Base-by-base conservation (phyloP, 495 filamentous ascomycete species). In the Friedmanniomyces endolithicus region DNA sequence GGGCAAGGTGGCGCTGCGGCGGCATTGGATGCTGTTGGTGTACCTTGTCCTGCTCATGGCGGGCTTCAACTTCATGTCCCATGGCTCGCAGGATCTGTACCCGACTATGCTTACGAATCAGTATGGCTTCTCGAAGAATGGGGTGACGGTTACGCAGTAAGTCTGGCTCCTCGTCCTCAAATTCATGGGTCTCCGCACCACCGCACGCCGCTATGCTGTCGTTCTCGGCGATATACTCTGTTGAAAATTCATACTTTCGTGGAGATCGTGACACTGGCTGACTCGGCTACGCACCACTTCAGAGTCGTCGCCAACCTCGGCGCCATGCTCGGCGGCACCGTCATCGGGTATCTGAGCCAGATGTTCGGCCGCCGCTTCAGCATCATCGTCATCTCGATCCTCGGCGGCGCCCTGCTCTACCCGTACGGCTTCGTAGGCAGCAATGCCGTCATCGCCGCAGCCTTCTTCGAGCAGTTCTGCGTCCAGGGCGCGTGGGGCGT, bases 11-110 rank as follows among this genome's bases (percentile, higher is more conserved):
- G 86, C 85, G 0, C 59, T 94, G 12, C 81, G 78, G 62, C 76
- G 77, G 14, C 85, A 94, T 65, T 92, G 88, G 88, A 49, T 88
- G 17, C 67, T 94, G 6, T 71, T 92, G 33, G 71, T 81, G 48
- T 94, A 94, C 68, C 71, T 92, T 33, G 86, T 94, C 19, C 68
- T 92, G 19, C 72, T 94, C 16, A 92, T 92, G 88, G 80, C 87
- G 7, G 87, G 87, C 0, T 90, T 94, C 75, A 94, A 92, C 67
- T 92, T 90, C 68, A 87, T 90, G 86, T 88, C 86, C 22, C 89
- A 95, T 64, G 89, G 89, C 56, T 89, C 85, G 4, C 89, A 95
- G 67, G 89, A 95, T 69, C 71, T 94, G 19, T 95, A 94, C 65
- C 89, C 89, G 0, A 90, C 86, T 12, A 81, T 95, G 80, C 67